A percentile compares a stretch with the other conserved stretches of the same genome.
These are phyloP conservation scores for Pseudogymnoascus verrucosus DNA, from an alignment of 2,329 filamentous ascomycete species.

Conservation along the genomic window DNA sequence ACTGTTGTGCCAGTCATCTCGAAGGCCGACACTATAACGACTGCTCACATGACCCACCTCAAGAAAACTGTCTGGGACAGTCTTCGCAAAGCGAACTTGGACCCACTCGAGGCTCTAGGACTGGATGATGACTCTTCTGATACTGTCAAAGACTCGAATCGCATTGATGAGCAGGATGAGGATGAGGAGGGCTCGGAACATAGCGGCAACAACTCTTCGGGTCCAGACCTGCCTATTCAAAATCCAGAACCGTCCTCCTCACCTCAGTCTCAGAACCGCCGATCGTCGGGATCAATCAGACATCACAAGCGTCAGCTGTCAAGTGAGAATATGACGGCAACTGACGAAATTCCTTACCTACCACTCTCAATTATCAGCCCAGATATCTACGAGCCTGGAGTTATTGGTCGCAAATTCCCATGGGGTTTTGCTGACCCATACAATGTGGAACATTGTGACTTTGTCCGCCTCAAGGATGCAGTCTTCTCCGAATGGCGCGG, in stretches of 20 bases:
- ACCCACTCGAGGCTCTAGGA: conserved; percentile 79
- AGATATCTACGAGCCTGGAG: conserved; percentile 74
- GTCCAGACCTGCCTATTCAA: conserved; percentile 34
- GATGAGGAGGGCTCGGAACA: conserved; percentile 23
- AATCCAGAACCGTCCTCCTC: conserved; percentile 21
- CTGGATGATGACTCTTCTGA: conserved; percentile 66
- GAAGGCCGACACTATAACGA: conserved; percentile 95
- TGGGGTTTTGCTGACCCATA: conserved; percentile 97
- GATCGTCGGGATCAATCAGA: conserved; percentile 26
- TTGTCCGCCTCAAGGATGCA: conserved; percentile 78
- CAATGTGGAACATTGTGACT: conserved; percentile 88
- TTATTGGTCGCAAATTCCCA: conserved; percentile 80
- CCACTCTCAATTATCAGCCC: conserved; percentile 92
- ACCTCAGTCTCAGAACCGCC: conserved; percentile 31
- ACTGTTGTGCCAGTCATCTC: conserved; percentile 92
- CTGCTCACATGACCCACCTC: conserved; percentile 83
- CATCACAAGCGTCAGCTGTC: conserved; percentile 19
- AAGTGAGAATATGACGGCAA: conserved; percentile 39
- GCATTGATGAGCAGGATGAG: conserved; percentile 37
- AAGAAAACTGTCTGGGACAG: conserved; percentile 88
- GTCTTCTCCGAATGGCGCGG: conserved; percentile 91
- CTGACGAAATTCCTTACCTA: conserved; percentile 58
- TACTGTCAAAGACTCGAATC: conserved; percentile 37
- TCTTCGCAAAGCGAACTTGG: conserved; percentile 75
- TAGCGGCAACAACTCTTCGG: conserved; percentile 21